Evolutionary conservation across 1,284 basidiomycete genomes (phyloP).

Genomic region (Trametes polyzona): DNA sequence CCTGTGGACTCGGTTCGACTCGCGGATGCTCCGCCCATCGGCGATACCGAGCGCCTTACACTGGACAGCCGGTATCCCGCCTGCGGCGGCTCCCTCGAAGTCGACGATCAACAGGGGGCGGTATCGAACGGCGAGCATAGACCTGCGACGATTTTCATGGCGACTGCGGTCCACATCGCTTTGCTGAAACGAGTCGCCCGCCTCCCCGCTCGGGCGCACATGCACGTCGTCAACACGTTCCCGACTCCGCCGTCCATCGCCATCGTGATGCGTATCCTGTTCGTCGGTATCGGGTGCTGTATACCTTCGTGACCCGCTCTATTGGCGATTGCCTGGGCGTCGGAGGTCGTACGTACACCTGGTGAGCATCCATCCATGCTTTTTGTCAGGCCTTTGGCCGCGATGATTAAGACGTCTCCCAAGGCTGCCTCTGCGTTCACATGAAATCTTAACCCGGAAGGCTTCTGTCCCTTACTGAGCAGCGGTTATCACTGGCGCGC

Average conservation of each 20-base stretch:
- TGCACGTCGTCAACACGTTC: neutral
- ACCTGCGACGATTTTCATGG: neutral
- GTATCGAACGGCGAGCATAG: neutral
- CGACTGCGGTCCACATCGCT: constrained; percentile 3
- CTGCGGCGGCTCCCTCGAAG: neutral
- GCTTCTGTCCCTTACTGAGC: neutral
- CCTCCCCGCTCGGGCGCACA: neutral
- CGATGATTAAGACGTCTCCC: neutral
- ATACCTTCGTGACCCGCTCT: neutral
- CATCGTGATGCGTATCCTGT: neutral
- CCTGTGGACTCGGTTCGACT: neutral
- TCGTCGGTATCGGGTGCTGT: neutral
- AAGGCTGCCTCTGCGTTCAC: neutral
- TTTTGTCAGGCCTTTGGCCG: neutral
- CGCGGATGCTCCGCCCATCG: constrained; percentile 1
- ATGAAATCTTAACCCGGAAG: neutral
- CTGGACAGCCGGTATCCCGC: neutral
- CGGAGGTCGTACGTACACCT: neutral
- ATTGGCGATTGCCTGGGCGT: neutral
- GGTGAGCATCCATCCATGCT: neutral
- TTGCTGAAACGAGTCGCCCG: neutral
- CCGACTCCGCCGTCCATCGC: neutral
- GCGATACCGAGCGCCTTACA: neutral
- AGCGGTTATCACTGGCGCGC: neutral
- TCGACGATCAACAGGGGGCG: neutral